These are phyloP conservation scores for Lipomyces anomalus DNA, from an alignment of 805 yeast species.

Conservation along the genomic window DNA sequence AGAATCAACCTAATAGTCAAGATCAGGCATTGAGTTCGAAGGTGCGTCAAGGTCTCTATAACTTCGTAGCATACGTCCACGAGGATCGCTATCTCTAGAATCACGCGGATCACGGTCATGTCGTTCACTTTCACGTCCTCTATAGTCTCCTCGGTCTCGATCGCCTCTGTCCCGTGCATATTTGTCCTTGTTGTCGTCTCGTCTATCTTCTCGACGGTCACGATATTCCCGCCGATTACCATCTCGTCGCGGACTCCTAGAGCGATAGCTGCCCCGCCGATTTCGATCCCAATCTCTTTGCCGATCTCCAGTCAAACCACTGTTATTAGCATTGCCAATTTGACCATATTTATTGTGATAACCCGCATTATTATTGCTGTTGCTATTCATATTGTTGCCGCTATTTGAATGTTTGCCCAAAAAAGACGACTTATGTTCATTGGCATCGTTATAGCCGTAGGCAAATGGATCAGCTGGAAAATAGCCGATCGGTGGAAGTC, in stretches of 20 bases:
- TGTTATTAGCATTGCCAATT: background rate
- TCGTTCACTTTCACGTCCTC: conserved; percentile 6
- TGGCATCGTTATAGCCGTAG: conserved; percentile 7
- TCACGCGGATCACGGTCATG: conserved; percentile 6
- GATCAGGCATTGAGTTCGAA: conserved; percentile 3
- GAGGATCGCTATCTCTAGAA: conserved; percentile 2
- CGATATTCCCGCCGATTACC: conserved; percentile 9
- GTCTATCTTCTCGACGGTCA: conserved; percentile 6
- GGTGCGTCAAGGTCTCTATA: conserved; percentile 18
- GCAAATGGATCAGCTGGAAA: conserved; percentile 12
- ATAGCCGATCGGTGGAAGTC: conserved; percentile 6
- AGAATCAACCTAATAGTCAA: conserved; percentile 20
- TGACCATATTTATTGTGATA: too few species aligned
- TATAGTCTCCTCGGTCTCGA: conserved; percentile 5
- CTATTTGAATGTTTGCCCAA: background rate
- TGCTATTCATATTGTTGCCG: background rate
- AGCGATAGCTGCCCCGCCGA: conserved; percentile 1
- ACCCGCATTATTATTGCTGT: conserved; percentile 1
- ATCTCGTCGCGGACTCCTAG: conserved; percentile 4
- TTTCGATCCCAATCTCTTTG: conserved; percentile 1
- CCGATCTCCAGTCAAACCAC: conserved; percentile 8
- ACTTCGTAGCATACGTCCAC: conserved; percentile 17
- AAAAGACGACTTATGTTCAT: conserved; percentile 2
- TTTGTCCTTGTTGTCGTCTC: conserved; percentile 1
- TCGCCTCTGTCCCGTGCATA: conserved; percentile 4